A percentile compares a stretch with the other conserved stretches of the same genome.
These are phyloP conservation scores for Erodium texanum DNA, from an alignment of 441 rosid genomes.

Conservation along the genomic window DNA sequence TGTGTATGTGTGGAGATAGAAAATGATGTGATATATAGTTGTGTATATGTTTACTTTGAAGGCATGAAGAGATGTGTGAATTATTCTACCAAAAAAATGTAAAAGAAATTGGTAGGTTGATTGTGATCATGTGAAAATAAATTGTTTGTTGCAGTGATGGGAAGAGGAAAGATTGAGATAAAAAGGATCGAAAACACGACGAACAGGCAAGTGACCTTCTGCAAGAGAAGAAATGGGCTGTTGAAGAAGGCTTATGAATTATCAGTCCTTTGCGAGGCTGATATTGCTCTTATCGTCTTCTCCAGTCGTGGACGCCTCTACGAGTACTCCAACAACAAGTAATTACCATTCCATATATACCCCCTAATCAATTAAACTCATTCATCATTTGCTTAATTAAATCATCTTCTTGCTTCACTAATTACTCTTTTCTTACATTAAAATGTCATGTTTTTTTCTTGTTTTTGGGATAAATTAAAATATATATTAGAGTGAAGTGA, in stretches of 20 bases:
- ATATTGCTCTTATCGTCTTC: conserved; percentile 55
- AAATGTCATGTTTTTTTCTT: too few relatives aligned
- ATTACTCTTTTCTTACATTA: not conserved
- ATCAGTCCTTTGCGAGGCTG: conserved; percentile 52
- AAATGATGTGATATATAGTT: too few relatives aligned
- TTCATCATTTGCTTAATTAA: not conserved
- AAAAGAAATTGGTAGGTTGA: not conserved
- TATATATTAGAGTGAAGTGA: too few relatives aligned
- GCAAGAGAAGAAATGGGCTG: conserved; percentile 62
- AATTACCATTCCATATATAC: conserved; percentile 5
- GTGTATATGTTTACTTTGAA: too few relatives aligned
- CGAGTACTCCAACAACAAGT: conserved; percentile 60
- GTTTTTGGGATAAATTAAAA: too few relatives aligned
- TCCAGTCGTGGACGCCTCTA: conserved; percentile 60
- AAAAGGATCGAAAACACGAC: conserved; percentile 67
- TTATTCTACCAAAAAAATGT: too few relatives aligned
- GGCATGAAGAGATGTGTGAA: too few relatives aligned
- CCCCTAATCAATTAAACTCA: too few relatives aligned
- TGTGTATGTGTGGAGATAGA: too few relatives aligned
- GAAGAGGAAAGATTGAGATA: conserved; percentile 68
- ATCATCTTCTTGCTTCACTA: not conserved
- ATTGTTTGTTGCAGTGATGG: conserved; percentile 20
- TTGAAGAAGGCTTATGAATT: conserved; percentile 57
- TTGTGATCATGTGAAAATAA: not conserved
- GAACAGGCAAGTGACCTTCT: conserved; percentile 57